phyloP scores from a whole-genome alignment of 2,329 filamentous ascomycete species.

The Sordariomycetes sp. region DNA sequence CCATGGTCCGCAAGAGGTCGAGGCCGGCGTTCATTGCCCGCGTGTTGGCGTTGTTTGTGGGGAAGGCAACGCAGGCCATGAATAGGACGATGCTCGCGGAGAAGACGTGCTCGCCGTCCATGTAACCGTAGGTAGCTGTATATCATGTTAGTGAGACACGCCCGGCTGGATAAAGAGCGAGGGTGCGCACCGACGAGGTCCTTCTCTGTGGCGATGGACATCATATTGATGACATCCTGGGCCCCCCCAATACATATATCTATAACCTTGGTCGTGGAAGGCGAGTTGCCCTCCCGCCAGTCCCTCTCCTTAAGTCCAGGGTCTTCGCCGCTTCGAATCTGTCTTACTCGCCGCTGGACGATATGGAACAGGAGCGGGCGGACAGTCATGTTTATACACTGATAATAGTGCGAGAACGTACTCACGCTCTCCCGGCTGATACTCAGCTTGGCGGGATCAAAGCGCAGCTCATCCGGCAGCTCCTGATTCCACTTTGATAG shows the following conservation, averaged over 20 bases:
- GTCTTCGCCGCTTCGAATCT: slow-evolving; percentile 10
- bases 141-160: slow-evolving; percentile 20
- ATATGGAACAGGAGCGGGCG: slow-evolving; percentile 42
- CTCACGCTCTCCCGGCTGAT: slow-evolving; percentile 39
- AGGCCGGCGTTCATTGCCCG: slow-evolving; percentile 34
- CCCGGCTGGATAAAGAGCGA: slow-evolving; percentile 17
- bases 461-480: slow-evolving; percentile 33
- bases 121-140: slow-evolving; percentile 42
- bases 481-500: slow-evolving; percentile 38
- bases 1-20: slow-evolving; percentile 35
- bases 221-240: slow-evolving; percentile 34
- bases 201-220: slow-evolving; percentile 34
- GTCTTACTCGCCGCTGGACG: slow-evolving; percentile 33
- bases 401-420: slow-evolving; percentile 43
- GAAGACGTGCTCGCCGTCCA: slow-evolving; percentile 46
- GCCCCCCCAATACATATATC: slow-evolving; percentile 41
- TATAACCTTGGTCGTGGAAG: slow-evolving; percentile 37
- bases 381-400: slow-evolving; percentile 47
- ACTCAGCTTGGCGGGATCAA: slow-evolving; percentile 33
- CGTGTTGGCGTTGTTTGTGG: slow-evolving; percentile 26
- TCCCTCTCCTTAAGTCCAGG: slow-evolving; percentile 21
- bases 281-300: slow-evolving; percentile 35
- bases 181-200: slow-evolving; percentile 19
- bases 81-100: slow-evolving; percentile 42
- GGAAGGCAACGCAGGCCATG: slow-evolving; percentile 43